These are phyloP conservation scores for Pseudopediastrum boryanum DNA, from an alignment of 139 green algal species.

Conservation along the genomic window DNA sequence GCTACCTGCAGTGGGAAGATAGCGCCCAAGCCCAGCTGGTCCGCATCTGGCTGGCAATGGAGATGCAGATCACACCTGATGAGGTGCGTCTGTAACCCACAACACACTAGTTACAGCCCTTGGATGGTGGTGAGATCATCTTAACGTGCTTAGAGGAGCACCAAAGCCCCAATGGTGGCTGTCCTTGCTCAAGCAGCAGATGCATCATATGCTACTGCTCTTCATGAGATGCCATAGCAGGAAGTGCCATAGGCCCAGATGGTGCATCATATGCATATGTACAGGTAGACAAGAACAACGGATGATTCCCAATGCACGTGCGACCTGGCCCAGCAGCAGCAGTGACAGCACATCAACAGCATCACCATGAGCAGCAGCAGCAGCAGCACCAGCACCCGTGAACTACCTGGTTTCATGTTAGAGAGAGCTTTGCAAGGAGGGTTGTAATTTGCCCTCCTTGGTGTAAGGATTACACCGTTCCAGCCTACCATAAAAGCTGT, in stretches of 20 bases:
- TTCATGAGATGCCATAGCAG: neutral
- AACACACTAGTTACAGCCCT: neutral
- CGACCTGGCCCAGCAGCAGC: too few relatives aligned
- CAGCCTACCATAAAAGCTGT: too few relatives aligned
- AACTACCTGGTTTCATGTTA: too few relatives aligned
- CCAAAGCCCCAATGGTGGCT: neutral
- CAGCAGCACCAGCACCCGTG: too few relatives aligned
- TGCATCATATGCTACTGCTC: neutral
- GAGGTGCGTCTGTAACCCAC: constrained; percentile 7
- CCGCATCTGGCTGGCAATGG: constrained; percentile 46
- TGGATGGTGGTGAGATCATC: neutral
- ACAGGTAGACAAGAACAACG: too few relatives aligned
- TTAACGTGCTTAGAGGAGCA: neutral
- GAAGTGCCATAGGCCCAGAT: neutral
- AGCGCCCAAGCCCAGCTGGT: constrained; percentile 51
- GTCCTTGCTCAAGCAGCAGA: neutral
- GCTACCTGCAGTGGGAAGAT: constrained; percentile 51
- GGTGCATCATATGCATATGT: neutral
- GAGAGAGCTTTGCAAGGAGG: too few relatives aligned
- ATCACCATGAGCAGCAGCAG: too few relatives aligned
- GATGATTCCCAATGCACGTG: too few relatives aligned
- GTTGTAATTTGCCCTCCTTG: too few relatives aligned
- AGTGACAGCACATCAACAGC: too few relatives aligned
- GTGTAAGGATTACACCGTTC: too few relatives aligned
- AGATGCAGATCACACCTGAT: constrained; percentile 30